phyloP scores from a whole-genome alignment of 2,329 filamentous ascomycete species.

The Trichoderma koningiopsis region DNA sequence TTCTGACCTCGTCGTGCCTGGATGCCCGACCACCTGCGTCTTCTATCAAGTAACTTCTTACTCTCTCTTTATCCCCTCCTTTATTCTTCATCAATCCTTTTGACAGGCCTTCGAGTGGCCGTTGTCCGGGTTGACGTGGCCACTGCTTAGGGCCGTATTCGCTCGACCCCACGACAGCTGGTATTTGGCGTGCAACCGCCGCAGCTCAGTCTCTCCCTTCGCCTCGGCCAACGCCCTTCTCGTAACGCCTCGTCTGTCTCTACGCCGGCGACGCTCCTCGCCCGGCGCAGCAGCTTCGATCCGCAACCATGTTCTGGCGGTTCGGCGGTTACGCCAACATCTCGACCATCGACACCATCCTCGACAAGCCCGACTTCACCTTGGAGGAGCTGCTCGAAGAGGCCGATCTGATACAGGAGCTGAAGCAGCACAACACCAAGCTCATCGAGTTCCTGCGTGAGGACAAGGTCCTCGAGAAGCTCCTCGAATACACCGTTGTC shows the following conservation, averaged over 20 bases:
- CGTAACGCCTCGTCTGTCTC: conserved; percentile 28
- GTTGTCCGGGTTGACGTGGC: conserved; percentile 13
- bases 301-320: conserved; percentile 94
- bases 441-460: conserved; percentile 94
- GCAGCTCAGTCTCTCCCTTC: not conserved
- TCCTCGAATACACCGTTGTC: conserved; percentile 90
- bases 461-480: conserved; percentile 77
- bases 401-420: conserved; percentile 92
- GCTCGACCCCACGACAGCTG: not conserved
- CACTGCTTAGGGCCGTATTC: not conserved
- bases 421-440: conserved; percentile 97
- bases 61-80: not conserved
- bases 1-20: conserved; percentile 24
- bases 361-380: conserved; percentile 94
- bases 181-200: conserved; percentile 3
- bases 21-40: conserved; percentile 24
- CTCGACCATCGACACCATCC: conserved; percentile 92
- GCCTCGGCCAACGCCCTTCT: not conserved
- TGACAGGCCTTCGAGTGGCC: not conserved
- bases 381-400: conserved; percentile 96
- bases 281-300: conserved; percentile 39
- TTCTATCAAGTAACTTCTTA: not conserved
- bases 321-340: conserved; percentile 99
- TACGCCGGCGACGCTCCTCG: conserved; percentile 37
- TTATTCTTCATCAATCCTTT: not conserved